Base-by-base conservation (phyloP, 768 basidiomycete species). In the Hericium erinaceus region DNA sequence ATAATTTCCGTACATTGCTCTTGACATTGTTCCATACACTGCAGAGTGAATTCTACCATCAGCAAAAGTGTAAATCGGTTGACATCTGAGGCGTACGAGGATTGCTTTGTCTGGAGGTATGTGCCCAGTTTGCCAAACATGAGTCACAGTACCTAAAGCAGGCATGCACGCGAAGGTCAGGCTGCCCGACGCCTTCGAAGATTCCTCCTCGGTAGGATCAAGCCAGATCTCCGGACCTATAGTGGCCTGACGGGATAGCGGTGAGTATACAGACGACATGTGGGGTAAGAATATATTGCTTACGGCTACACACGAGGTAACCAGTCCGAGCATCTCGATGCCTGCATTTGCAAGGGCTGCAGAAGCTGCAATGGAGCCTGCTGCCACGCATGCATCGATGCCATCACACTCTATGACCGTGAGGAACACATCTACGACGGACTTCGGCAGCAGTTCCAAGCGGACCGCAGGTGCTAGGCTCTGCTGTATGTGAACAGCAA, bases 341-440 rank as follows among this genome's bases (percentile, higher is more conserved):
- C 95, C 93, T 13, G 95, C 95, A 67, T 95, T 85, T 9, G 92
- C 93, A 3, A 98, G 77, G 8, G 97, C 95, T 2, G 91, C 83
- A 64, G 89, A 92, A 1, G 92, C 90, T 16, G 95, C 95, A 6
- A 92, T 81, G 10, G 88, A 77, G 5, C 90, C 94, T 1, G 92
- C 82, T 5, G 92, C 82, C n/a, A 95, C 78, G 61, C 91, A 90
- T 26, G 87, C 83, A 67, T 94, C 88, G n/a, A 89, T 77, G 16
- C 92, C 89, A 68, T 97, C 94, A n/a, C 86, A 84, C 70, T 98
- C 94, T 48, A 98, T 83, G 44, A 99, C 76, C 2, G 84, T 88
- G 54, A 99, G 74, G 70, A 90, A 95, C 48, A 98, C 76, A 72
- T 99, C 97, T 64, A 98, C 83, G 9, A 87, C 86, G 0, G 93